These are phyloP conservation scores for Globisporangium paroecandrum DNA, from an alignment of 352 stramenopile genomes.

Conservation along the genomic window DNA sequence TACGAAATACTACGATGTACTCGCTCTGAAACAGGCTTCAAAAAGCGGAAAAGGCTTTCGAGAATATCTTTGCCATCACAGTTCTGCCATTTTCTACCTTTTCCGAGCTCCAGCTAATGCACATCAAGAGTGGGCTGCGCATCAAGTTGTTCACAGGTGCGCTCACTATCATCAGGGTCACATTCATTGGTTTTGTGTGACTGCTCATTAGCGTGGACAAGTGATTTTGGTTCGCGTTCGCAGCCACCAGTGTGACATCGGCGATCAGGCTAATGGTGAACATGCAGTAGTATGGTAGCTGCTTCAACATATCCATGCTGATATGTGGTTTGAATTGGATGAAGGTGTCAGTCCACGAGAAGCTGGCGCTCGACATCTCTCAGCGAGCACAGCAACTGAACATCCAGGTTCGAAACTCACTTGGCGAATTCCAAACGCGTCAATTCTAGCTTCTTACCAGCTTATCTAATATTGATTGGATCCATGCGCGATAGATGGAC, in stretches of 20 bases:
- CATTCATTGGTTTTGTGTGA: not conserved
- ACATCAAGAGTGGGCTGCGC: slow-evolving; percentile 33
- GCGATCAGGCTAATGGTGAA: slow-evolving; percentile 51
- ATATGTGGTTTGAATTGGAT: not conserved
- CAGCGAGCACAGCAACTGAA: slow-evolving; percentile 41
- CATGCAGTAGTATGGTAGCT: not conserved
- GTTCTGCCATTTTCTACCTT: slow-evolving; percentile 42
- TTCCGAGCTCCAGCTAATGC: slow-evolving; percentile 42
- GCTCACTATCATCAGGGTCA: not conserved
- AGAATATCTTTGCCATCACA: slow-evolving; percentile 48
- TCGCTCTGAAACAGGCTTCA: slow-evolving; percentile 26
- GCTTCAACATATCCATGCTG: not conserved
- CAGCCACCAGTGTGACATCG: slow-evolving; percentile 22
- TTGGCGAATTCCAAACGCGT: not conserved
- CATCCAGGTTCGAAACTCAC: slow-evolving; percentile 25
- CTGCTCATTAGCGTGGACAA: not conserved
- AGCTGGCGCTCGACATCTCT: slow-evolving; percentile 44
- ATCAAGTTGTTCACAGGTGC: slow-evolving; percentile 51
- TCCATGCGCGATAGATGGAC: slow-evolving; percentile 30
- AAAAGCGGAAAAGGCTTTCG: slow-evolving; percentile 61
- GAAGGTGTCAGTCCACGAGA: slow-evolving; percentile 57
- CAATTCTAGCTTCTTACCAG: not conserved
- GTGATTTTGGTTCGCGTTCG: not conserved
- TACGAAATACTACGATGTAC: not conserved
- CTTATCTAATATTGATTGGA: not conserved